Base-by-base conservation (phyloP, 306 rosid species). In the Castanopsis chinensis region DNA sequence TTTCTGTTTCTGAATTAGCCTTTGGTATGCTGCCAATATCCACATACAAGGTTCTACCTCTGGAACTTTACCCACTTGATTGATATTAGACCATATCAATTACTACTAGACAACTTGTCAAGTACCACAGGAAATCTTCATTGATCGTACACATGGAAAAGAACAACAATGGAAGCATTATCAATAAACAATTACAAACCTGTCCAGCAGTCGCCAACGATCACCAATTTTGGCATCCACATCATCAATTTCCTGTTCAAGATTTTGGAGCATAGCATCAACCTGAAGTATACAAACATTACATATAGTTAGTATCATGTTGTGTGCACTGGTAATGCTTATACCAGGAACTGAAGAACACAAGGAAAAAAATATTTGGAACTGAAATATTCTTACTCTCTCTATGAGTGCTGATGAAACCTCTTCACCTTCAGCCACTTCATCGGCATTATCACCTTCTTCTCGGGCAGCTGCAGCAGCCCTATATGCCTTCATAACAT, bases 161-260 rank as follows among this genome's bases (percentile, higher is more conserved):
- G 52, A 57, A 18, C 23, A 14, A 65, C 14, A 65, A 64, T 71
- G 58, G 25, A 23, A 17, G 67, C 69, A 75, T 17, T 27, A 37
- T 30, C 53, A 19, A 49, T 71, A 58, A 41, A 77, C 61, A 70
- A 74, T 74, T 61, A 81, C 78, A 80, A 64, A 92, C 99, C 97
- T 94, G 86, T 94, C 99, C 51, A 94, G 90, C 69, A 94, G 84
- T 84, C 80, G 89, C 93, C 91, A 94, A 17, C 91, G 78, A 70
- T 94, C 93, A 67, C 99, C 99, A 59, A 94, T 94, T 86, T 92
- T 83, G 8, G 97, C 97, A 90, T 94, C 99, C 68, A 92, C 99
- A 23, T 92, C 93, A 84, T 92, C 97, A 64, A 94, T 94, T 87
- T 92, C 99, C 93, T 91, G 92, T 83, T 92, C 99, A 61, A 92